Evolutionary conservation across 768 basidiomycete genomes (phyloP).

Genomic region (Punctularia strigosozonata): DNA sequence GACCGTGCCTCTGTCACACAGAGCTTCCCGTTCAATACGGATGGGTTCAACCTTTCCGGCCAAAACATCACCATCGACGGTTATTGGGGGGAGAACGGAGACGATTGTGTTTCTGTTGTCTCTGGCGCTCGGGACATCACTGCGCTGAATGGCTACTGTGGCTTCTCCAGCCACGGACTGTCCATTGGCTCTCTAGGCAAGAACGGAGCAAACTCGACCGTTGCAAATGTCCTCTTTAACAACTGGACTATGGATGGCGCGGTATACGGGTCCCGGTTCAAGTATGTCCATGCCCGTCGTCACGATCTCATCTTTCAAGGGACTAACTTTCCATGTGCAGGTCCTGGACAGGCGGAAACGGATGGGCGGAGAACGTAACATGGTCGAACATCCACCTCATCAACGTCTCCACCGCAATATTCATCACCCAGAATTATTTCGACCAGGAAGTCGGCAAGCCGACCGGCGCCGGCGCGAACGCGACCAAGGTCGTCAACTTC

Average conservation of each 20-base stretch:
- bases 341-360: slow-evolving; percentile 36
- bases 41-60: slow-evolving; percentile 11
- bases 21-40: slow-evolving; percentile 35
- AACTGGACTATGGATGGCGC: slow-evolving; percentile 40
- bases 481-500: neutral
- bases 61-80: neutral
- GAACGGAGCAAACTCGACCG: slow-evolving; percentile 17
- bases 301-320: neutral
- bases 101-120: slow-evolving; percentile 36
- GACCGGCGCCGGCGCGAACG: neutral
- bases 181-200: slow-evolving; percentile 36
- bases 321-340: slow-evolving; percentile 22
- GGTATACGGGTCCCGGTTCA: slow-evolving; percentile 27
- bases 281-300: neutral
- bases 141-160: slow-evolving; percentile 32
- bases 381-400: slow-evolving; percentile 32
- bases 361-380: slow-evolving; percentile 34
- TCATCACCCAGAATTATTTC: slow-evolving; percentile 32
- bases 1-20: slow-evolving; percentile 3
- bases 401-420: slow-evolving; percentile 34
- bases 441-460: neutral
- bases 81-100: slow-evolving; percentile 32
- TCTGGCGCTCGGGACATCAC: slow-evolving; percentile 29
- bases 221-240: slow-evolving; percentile 32
- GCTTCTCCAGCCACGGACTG: slow-evolving; percentile 35